Evolutionary conservation across 768 basidiomycete genomes (phyloP).

Genomic region (Mrakia hoshinonis): DNA sequence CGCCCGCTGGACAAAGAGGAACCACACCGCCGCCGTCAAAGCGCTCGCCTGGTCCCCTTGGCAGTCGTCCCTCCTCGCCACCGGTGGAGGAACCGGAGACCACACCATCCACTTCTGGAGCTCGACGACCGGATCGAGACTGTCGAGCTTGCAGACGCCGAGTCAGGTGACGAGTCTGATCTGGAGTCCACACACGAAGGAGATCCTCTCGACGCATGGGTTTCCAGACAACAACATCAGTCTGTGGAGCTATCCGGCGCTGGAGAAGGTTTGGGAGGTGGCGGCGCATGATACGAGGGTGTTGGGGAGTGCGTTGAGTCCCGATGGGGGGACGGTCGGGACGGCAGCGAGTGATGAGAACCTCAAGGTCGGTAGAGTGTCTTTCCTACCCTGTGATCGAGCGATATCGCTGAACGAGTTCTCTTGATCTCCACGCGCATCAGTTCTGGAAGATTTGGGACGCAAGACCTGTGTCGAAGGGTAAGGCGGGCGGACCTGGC

Average conservation of each 20-base stretch:
- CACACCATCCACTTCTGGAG: constrained; percentile 47
- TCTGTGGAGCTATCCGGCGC: constrained; percentile 60
- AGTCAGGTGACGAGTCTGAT: constrained; percentile 87
- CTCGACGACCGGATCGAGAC: constrained; percentile 65
- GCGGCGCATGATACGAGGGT: constrained; percentile 91
- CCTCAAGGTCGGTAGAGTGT: constrained; percentile 49
- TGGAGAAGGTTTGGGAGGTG: constrained; percentile 71
- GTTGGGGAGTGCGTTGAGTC: constrained; percentile 72
- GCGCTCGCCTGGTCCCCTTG: constrained; percentile 97
- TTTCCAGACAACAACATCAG: constrained; percentile 55
- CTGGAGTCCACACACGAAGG: constrained; percentile 79
- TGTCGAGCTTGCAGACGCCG: constrained; percentile 75
- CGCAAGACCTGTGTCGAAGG: constrained; percentile 27
- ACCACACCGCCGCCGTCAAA: constrained; percentile 72
- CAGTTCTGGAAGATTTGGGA: constrained; percentile 64
- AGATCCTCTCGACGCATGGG: constrained; percentile 85
- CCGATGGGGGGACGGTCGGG: constrained; percentile 81
- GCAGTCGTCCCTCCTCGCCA: constrained; percentile 81
- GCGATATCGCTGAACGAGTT: neutral
- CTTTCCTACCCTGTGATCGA: neutral
- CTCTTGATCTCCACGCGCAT: neutral
- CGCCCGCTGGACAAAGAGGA: constrained; percentile 81
- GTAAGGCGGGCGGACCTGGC: constrained; percentile 33
- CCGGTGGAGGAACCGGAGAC: constrained; percentile 91
- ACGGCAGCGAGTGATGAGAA: constrained; percentile 94